These are phyloP conservation scores for Tuber magnatum DNA, from an alignment of 495 filamentous ascomycete species.

Conservation along the genomic window DNA sequence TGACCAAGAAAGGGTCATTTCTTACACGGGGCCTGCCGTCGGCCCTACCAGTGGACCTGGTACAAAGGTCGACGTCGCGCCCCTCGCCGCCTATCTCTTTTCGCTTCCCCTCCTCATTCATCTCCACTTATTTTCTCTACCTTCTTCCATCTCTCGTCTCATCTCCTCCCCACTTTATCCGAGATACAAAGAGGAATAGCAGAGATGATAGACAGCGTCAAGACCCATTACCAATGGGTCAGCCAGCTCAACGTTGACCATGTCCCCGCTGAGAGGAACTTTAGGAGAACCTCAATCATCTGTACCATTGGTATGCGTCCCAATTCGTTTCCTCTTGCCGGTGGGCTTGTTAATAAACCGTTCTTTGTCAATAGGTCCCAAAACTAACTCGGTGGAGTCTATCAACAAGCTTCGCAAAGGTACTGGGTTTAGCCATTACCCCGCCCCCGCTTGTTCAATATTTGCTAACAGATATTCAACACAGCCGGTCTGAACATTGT, in stretches of 20 bases:
- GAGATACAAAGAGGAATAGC: constrained; percentile 14
- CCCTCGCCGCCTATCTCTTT: constrained; percentile 33
- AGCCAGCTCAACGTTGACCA: constrained; percentile 52
- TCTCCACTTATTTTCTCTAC: constrained; percentile 15
- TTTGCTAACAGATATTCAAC: constrained; percentile 32
- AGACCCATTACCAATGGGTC: constrained; percentile 87
- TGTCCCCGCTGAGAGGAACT: constrained; percentile 70
- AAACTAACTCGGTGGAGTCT: constrained; percentile 95
- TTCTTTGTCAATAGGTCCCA: constrained; percentile 55
- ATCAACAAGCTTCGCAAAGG: constrained; percentile 83
- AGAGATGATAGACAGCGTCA: constrained; percentile 35
- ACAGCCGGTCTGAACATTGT: constrained; percentile 88
- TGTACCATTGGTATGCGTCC: constrained; percentile 77
- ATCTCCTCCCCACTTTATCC: not conserved
- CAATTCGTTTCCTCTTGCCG: not conserved
- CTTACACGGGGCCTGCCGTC: constrained; percentile 21
- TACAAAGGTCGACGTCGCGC: constrained; percentile 36
- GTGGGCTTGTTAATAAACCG: constrained; percentile 2
- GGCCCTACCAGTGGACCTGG: constrained; percentile 16
- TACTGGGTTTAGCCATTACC: constrained; percentile 39
- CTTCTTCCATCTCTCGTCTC: constrained; percentile 14
- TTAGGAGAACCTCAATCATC: constrained; percentile 95
- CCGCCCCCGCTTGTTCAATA: constrained; percentile 16
- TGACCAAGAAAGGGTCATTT: constrained; percentile 19
- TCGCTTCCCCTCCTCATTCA: constrained; percentile 26